Conservation (phyloP, 208 protist genomes). For the Leishmania mexicana region DNA sequence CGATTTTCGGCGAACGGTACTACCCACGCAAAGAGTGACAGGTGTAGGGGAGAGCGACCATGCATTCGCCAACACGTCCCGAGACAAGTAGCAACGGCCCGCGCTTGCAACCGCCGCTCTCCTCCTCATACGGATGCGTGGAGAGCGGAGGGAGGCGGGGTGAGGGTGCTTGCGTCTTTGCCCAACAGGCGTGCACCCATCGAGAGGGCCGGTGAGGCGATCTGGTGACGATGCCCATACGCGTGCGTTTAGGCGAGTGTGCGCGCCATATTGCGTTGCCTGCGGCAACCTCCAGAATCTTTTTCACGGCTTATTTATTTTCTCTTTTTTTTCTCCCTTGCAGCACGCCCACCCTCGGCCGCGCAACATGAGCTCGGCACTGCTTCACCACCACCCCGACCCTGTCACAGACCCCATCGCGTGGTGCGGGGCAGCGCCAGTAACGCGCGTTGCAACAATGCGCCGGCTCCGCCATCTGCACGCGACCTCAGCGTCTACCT, state of each 20-base stretch:
- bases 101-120: background rate
- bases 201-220: background rate
- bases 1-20: constrained; percentile 95
- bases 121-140: background rate
- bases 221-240: background rate
- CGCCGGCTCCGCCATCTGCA: background rate
- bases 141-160: background rate
- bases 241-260: background rate
- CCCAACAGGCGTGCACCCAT: background rate
- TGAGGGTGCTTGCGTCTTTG: background rate
- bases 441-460: background rate
- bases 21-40: constrained; percentile 57
- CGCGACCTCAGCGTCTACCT: background rate
- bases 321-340: background rate
- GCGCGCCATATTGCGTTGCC: background rate
- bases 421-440: too few species aligned
- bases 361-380: too few species aligned
- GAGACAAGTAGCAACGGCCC: background rate
- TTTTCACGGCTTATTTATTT: background rate
- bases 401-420: too few species aligned
- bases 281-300: background rate
- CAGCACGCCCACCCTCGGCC: too few species aligned
- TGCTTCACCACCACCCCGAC: too few species aligned
- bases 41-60: too few species aligned
- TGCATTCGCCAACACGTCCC: background rate